Evolutionary conservation across 2,329 filamentous ascomycete genomes (phyloP).

Genomic region (Shiraia bambusicola): DNA sequence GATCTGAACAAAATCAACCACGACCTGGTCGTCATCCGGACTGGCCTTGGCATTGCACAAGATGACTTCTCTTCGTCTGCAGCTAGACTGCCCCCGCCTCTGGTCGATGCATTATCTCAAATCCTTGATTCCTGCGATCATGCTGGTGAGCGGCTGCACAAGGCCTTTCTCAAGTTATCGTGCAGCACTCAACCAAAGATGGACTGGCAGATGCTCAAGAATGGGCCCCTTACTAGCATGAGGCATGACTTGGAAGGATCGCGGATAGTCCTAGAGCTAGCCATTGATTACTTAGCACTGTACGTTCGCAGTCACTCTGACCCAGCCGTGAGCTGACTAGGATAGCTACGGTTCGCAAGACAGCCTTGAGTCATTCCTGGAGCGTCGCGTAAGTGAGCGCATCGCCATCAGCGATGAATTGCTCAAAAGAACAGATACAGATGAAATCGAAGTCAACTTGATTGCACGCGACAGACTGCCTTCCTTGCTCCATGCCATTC

Average conservation of each 20-base stretch:
- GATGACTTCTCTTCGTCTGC: constrained; percentile 31
- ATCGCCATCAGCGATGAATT: constrained; percentile 23
- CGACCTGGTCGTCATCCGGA: constrained; percentile 36
- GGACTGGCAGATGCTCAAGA: constrained; percentile 24
- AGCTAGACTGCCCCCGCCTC: constrained; percentile 19
- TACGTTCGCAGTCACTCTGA: constrained; percentile 9
- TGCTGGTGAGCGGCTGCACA: constrained; percentile 31
- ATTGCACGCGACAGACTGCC: constrained; percentile 27
- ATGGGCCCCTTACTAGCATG: constrained; percentile 17
- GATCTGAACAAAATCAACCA: constrained; percentile 37
- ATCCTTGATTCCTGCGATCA: constrained; percentile 33
- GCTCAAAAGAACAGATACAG: constrained; percentile 27
- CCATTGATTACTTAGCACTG: constrained; percentile 33
- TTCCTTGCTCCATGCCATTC: constrained; percentile 25
- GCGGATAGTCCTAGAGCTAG: constrained; percentile 30
- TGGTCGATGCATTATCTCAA: constrained; percentile 31
- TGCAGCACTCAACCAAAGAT: constrained; percentile 23
- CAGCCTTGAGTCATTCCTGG: constrained; percentile 21
- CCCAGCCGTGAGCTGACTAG: constrained; percentile 2
- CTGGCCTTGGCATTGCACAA: constrained; percentile 34
- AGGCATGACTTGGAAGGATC: constrained; percentile 30
- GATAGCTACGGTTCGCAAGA: constrained; percentile 23
- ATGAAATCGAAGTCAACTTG: constrained; percentile 27
- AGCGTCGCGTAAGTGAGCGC: constrained; percentile 17
- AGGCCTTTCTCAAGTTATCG: constrained; percentile 31